Base-by-base conservation (phyloP, 1,284 basidiomycete species). In the Mycena sp. region DNA sequence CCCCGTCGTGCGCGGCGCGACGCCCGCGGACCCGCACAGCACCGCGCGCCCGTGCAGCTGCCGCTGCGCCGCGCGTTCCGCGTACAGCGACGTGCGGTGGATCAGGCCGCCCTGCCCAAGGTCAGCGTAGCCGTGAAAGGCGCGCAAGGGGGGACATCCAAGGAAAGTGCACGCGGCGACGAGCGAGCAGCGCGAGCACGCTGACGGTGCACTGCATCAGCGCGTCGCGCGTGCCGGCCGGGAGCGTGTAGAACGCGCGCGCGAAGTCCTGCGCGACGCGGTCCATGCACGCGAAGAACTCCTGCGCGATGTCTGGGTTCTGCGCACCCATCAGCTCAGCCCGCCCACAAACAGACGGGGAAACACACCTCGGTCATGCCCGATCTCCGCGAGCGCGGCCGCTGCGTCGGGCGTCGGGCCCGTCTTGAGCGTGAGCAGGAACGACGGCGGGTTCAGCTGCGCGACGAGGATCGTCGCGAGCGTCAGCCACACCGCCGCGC, bases 221-320 rank as follows among this genome's bases (percentile, higher is more conserved):
- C 0, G 87, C n/a, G n/a, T n/a, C n/a, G n/a, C n/a, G n/a, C n/a
- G n/a, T n/a, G 85, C 87, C 88, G 0, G 81, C 80, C 0, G 91
- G 88, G 7, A 95, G 78, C 23, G 83, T 81, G 69, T 92, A 89
- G 65, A 96, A 89, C 0, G 87, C 80, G 0, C 80, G 75, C 16
- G 92, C 86, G 73, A 94, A 96, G 65, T 93, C 87, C 54, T 88
- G 86, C 1, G 89, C 88, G 45, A 91, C 82, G 90, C 93, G 68
- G 52, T 92, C 90, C 80, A 92, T 84, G 71, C 89, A 95, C 28
- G 84, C 84, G 78, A 95, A 96, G 77, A 95, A 95, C 26, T 88
- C 89, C 73, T 95, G 93, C 2, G 94, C 92, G 26, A 96, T 86
- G 73, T 96, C 95, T 0, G 95, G 94, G 72, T 96, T 92, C 90